Evolutionary conservation across 116 monocot genomes (phyloP).

Genomic region (Phalaenopsis hybrid): DNA sequence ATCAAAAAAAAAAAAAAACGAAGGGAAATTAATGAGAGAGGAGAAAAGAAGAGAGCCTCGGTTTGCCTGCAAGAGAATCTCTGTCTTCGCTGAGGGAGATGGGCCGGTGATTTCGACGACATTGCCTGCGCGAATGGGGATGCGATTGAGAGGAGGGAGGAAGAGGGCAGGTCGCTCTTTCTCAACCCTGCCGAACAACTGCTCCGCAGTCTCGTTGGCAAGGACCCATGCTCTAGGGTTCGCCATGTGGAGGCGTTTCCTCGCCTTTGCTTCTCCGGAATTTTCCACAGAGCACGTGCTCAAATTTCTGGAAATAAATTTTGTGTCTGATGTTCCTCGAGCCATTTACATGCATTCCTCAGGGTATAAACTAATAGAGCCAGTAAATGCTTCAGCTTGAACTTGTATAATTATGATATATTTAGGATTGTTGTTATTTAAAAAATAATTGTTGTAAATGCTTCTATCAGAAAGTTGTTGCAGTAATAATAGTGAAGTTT

Average conservation of each 20-base stretch:
- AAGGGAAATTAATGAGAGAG: not conserved
- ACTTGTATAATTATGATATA: too few species aligned
- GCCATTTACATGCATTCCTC: too few species aligned
- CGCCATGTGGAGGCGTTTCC: not conserved
- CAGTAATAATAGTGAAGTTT: too few species aligned
- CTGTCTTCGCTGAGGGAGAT: conserved; percentile 73
- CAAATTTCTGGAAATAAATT: too few species aligned
- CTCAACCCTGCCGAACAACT: conserved; percentile 36
- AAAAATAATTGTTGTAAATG: too few species aligned
- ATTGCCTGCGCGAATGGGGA: conserved; percentile 69
- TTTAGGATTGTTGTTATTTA: too few species aligned
- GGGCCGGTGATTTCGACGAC: conserved; percentile 93
- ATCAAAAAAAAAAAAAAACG: too few species aligned
- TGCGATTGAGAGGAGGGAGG: conserved; percentile 75
- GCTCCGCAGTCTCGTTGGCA: conserved; percentile 52
- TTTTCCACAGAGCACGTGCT: too few species aligned
- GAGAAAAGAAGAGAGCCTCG: not conserved
- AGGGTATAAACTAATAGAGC: too few species aligned
- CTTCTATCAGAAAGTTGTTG: too few species aligned
- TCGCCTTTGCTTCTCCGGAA: not conserved
- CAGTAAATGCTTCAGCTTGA: too few species aligned
- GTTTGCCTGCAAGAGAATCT: conserved; percentile 68
- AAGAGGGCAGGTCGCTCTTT: conserved; percentile 43
- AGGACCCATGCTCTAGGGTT: conserved; percentile 41
- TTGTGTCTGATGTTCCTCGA: too few species aligned